Base-by-base conservation (phyloP, 2,329 filamentous ascomycete species). In the Colletotrichum tabaci region DNA sequence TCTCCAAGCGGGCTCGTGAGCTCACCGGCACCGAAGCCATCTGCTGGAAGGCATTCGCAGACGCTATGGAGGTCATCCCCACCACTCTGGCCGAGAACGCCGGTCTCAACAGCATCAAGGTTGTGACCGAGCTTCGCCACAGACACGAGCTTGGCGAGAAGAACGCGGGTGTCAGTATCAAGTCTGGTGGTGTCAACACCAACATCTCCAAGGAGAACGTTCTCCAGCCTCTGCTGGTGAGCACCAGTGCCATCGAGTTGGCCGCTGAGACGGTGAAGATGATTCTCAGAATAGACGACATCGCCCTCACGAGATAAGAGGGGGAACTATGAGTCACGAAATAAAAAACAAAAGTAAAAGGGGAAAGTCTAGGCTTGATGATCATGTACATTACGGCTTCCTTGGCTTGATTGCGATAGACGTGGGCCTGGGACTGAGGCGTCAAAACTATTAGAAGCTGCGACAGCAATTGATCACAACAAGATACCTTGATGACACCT, bases 211-310 rank as follows among this genome's bases (percentile, higher is more conserved):
- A 97, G 82, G 95, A 98, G 87, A 98, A 98, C 75, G 96, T 99
- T 66, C 87, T 99, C 80, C 96, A 99, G 86, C 96, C 96, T 21
- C 87, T 99, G 80, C 86, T 99, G 73, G 96, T 99, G 74, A 98
- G 95, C 88, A 99, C 96, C 68, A 98, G 96, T 82, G 95, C 96
- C 30, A 96, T 99, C 78, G 96, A 99, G 87, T 84, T 99, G 83
- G 96, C 96, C 40, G 95, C 96, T 9, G 96, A 99, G 89, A 99
- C 96, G 73, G 96, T 98, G 77, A 99, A 98, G 91, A 96, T 98
- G 94, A 91, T 91, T 80, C 81, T 91, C 79, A 87, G 89, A 80
- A 91, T 91, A 84, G 89, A 91, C 79, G 89, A 91, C 79, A 91
- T 91, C 83, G 88, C 88, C 60, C 82, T 91, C 80, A 90, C 86